Conservation (phyloP, 176 grass and related monocot genomes). For the Triticum monococcum region DNA sequence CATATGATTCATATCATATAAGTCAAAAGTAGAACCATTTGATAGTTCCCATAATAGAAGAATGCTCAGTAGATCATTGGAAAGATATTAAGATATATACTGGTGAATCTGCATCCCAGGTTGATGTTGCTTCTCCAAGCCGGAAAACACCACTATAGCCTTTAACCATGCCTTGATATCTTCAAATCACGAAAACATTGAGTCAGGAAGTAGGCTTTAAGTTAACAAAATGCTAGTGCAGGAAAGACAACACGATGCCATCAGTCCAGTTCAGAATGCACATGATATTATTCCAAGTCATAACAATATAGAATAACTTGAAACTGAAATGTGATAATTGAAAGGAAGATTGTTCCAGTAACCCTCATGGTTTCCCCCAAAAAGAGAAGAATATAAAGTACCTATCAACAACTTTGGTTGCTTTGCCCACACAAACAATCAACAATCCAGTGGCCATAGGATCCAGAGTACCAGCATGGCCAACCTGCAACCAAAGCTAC, state of each 20-base stretch:
- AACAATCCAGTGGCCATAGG: constrained; percentile 94
- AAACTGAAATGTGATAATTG: neutral
- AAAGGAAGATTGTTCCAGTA: neutral
- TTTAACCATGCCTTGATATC: constrained; percentile 97
- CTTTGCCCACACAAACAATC: constrained; percentile 96
- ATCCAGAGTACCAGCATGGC: constrained; percentile 92
- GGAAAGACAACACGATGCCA: neutral
- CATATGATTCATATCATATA: neutral
- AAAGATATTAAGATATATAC: constrained; percentile 42
- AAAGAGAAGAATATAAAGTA: constrained; percentile 22
- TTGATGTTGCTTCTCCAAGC: constrained; percentile 96
- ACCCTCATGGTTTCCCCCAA: neutral
- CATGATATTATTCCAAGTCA: neutral
- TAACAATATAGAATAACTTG: neutral
- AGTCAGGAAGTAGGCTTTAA: neutral
- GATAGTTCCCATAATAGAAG: neutral
- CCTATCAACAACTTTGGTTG: constrained; percentile 97
- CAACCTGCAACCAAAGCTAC: constrained; percentile 56
- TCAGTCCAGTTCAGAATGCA: neutral
- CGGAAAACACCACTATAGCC: constrained; percentile 89
- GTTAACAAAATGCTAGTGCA: neutral
- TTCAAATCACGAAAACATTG: constrained; percentile 35
- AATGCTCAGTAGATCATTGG: neutral
- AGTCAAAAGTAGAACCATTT: neutral
- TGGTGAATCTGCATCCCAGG: constrained; percentile 98